phyloP scores from a whole-genome alignment of 2,329 filamentous ascomycete genomes.

The Cercospora sojina region DNA sequence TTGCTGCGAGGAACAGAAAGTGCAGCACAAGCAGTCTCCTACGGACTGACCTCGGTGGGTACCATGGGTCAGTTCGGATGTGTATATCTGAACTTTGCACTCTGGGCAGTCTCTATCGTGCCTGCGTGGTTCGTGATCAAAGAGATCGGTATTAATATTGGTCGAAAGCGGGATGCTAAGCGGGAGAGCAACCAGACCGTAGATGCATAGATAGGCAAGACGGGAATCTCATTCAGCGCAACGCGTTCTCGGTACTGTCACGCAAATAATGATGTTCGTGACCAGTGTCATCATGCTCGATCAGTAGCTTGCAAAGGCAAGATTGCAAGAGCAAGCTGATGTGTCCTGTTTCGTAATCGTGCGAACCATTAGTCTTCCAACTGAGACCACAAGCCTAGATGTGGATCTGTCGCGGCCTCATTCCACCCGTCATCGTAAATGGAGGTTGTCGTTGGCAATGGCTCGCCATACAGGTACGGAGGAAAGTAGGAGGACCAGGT shows the following conservation, averaged over 20 bases:
- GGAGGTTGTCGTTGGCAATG: constrained; percentile 11
- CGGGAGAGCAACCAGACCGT: not conserved
- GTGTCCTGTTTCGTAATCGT: not conserved
- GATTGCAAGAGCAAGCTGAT: not conserved
- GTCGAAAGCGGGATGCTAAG: constrained; percentile 19
- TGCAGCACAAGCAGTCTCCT: constrained; percentile 71
- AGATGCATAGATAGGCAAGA: not conserved
- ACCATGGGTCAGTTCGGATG: constrained; percentile 65
- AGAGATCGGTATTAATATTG: constrained; percentile 49
- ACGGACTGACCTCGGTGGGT: constrained; percentile 62
- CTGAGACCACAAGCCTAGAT: not conserved
- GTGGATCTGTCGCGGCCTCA: not conserved
- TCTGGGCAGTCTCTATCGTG: constrained; percentile 63
- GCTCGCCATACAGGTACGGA: constrained; percentile 27
- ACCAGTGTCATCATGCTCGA: not conserved
- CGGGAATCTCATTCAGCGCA: not conserved
- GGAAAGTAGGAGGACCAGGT: constrained; percentile 23
- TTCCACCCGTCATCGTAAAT: constrained; percentile 10
- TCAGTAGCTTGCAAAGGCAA: not conserved
- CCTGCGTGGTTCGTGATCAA: constrained; percentile 68
- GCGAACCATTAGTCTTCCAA: not conserved
- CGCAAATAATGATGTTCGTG: not conserved
- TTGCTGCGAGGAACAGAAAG: constrained; percentile 69
- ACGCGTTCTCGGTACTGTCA: not conserved
- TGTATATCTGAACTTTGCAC: constrained; percentile 68